Base-by-base conservation (phyloP, 441 rosid genomes). In the Pelargonium cotyledonis region DNA sequence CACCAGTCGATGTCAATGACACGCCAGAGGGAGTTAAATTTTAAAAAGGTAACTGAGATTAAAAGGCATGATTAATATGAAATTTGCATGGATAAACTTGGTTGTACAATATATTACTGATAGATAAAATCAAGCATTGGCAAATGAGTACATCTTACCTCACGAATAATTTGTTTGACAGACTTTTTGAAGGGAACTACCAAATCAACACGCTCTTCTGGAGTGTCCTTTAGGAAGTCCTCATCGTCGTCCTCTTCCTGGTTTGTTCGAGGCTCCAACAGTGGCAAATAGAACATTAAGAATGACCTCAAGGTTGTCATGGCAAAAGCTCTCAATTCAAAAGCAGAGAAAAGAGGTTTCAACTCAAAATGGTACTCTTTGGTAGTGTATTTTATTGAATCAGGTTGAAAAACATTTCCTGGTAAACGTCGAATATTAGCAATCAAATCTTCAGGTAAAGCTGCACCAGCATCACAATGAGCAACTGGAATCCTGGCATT, bases 231-330 rank as follows among this genome's bases (percentile, higher is more conserved):
- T 46, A 79, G 80, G 85, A 89, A 89, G 74, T 57, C 62, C 0
- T 88, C 87, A 7, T 88, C 91, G 67, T 92, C 97, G 4, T 85
- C 86, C 7, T 87, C 94, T 65, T 84, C 98, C 4, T 66, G 40
- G 63, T 63, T 71, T 14, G 67, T 15, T 63, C 78, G 76, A 82
- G 96, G 88, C 87, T 95, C 97, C 88, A 95, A 51, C 65, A 95
- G 88, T 65, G 99, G 98, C 84, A 95, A 80, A 83, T 90, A 92
- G 77, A 74, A 89, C 80, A 85, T 70, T 64, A 92, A 72, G 72
- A 95, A 91, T 19, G 93, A 90, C 80, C 99, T 88, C 77, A 95
- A 73, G 10, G 93, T 81, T 51, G 96, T 90, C 85, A 95, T 73
- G 41, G 95, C 91, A 73, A 92, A 77, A 74, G 89, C 79, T 77